These are phyloP conservation scores for Parasitella parasitica DNA, from an alignment of 371 early-diverging fungal species.

Conservation along the genomic window DNA sequence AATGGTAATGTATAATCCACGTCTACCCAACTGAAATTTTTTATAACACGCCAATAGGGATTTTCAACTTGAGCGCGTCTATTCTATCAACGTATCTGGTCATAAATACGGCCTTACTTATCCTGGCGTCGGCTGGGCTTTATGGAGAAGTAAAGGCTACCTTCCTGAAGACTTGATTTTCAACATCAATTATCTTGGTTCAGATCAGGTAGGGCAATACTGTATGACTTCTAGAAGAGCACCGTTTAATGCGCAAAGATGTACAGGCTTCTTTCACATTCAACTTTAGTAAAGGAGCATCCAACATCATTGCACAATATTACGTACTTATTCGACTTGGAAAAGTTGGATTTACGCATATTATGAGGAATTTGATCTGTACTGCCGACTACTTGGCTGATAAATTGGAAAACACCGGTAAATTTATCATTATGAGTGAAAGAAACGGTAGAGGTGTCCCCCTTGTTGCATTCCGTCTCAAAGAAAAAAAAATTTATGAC, in stretches of 20 bases:
- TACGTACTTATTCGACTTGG: conserved; percentile 70
- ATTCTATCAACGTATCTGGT: conserved; percentile 70
- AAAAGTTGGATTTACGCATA: conserved; percentile 53
- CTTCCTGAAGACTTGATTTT: conserved; percentile 69
- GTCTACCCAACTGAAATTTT: background rate
- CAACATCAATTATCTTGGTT: conserved; percentile 63
- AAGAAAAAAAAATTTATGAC: conserved; percentile 29
- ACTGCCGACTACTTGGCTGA: conserved; percentile 57
- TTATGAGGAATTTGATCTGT: conserved; percentile 52
- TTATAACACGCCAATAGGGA: conserved; percentile 1
- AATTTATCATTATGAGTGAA: conserved; percentile 57
- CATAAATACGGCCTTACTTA: conserved; percentile 80
- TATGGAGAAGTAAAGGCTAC: conserved; percentile 62
- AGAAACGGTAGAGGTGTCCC: conserved; percentile 55
- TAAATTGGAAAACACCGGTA: conserved; percentile 52
- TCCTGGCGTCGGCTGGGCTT: conserved; percentile 68
- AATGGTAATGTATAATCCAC: conserved; percentile 54
- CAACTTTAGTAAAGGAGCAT: conserved; percentile 67
- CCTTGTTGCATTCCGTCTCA: conserved; percentile 65
- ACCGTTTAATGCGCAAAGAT: too few species aligned
- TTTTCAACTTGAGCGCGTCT: conserved; percentile 68
- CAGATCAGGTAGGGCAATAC: conserved; percentile 40
- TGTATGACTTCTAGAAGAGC: too few species aligned
- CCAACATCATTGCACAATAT: conserved; percentile 67
- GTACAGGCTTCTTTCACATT: conserved; percentile 65